Base-by-base conservation (phyloP, 768 basidiomycete genomes). In the Leccinum uliginosum region DNA sequence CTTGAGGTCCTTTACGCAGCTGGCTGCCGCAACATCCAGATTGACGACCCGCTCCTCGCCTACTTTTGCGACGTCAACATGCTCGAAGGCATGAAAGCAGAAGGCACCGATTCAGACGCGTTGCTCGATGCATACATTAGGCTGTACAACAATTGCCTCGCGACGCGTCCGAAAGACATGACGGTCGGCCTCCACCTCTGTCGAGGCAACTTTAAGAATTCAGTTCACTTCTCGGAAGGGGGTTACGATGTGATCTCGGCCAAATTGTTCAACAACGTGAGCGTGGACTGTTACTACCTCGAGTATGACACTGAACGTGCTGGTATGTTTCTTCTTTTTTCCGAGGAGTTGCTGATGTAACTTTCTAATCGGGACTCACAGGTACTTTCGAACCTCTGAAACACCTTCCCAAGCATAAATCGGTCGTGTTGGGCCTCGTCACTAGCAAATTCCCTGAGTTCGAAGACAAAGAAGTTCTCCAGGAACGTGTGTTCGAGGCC, bases 41-140 rank as follows among this genome's bases (percentile, higher is more conserved):
- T 77, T 57, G 77, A 79, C 59, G 78, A 77, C 63, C 80, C 80
- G 3, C 68, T 78, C 11, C 73, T 81, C 26, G 74, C 77, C 43
- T 89, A 84, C 72, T 88, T 89, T 65, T 91, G 89, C 66, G 77
- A 78, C 55, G 82, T 85, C 57, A 65, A 65, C 2, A 80, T 80
- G 74, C 69, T 79, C 46, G 61, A 76, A 59, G 81, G 79, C 19
- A 85, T 90, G 83, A 76, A 78, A 64, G 76, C 75, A 19, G 81
- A 78, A 44, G 82, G 81, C 0, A 75, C 82, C 26, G 84, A 91
- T 69, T 79, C 83, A 14, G 83, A 81, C 51, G 79, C 79, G 3
- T 76, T 91, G 45, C 75, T 91, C 21, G 81, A 89, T 56, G 81
- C 82, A 69, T 88, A 74, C 57, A 75, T 78, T 64, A 64, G 71